phyloP scores from a whole-genome alignment of 106 monocot genomes.

The Allium sativum region DNA sequence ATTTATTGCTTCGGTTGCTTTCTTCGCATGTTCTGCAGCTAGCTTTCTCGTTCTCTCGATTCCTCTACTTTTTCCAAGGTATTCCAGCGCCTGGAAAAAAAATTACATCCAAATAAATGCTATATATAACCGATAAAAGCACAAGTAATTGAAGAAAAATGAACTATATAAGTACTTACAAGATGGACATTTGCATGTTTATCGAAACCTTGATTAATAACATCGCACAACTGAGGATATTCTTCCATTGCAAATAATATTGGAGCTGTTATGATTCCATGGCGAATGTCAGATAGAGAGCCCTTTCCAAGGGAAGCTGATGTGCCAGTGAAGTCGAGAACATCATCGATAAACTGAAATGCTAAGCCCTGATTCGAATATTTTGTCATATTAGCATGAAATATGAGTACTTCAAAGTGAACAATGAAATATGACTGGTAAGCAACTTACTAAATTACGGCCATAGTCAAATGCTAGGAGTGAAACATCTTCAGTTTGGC shows the following conservation, averaged over 20 bases:
- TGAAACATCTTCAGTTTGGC: slow-evolving; percentile 19
- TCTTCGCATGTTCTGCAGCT: slow-evolving; percentile 44
- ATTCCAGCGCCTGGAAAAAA: slow-evolving; percentile 46
- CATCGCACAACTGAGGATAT: slow-evolving; percentile 1
- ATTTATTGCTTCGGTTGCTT: slow-evolving; percentile 40
- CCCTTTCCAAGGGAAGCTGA: slow-evolving; percentile 53
- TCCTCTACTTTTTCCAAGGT: slow-evolving; percentile 45
- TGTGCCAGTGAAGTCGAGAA: slow-evolving; percentile 71
- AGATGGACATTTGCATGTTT: not conserved
- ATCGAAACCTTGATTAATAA: not conserved
- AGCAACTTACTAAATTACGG: slow-evolving; percentile 9
- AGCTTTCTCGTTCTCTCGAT: slow-evolving; percentile 48
- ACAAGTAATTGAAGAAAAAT: not conserved
- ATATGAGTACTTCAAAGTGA: too few species aligned
- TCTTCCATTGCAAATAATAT: slow-evolving; percentile 11
- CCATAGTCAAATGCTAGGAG: slow-evolving; percentile 18
- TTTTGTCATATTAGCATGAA: too few species aligned
- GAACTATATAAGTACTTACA: not conserved
- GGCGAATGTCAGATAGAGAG: slow-evolving; percentile 57
- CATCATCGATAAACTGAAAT: slow-evolving; percentile 73
- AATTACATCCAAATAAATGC: too few species aligned
- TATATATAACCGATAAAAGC: too few species aligned
- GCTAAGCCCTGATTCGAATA: slow-evolving; percentile 36
- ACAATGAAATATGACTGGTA: too few species aligned
- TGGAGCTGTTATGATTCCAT: slow-evolving; percentile 23